Conservation (phyloP, 371 early-diverging fungal genomes). For the Rhizopus arrhizus region DNA sequence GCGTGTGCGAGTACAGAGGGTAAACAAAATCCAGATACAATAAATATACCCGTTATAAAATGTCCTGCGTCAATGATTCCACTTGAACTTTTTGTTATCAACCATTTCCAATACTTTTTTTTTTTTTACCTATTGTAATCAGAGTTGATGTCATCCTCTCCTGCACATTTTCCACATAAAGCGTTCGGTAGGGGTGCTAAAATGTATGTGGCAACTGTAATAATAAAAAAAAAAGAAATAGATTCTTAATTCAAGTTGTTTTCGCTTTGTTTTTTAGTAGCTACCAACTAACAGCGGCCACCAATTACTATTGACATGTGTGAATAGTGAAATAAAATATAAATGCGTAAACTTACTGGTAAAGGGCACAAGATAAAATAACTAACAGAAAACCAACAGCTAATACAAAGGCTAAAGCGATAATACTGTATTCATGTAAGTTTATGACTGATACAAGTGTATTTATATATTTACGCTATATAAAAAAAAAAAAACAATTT, state of each 20-base stretch:
- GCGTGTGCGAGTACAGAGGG: slow-evolving; percentile 79
- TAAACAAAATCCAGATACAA: slow-evolving; percentile 88
- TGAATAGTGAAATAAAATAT: neutral
- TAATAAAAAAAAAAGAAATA: neutral
- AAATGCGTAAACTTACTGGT: slow-evolving; percentile 55
- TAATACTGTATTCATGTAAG: slow-evolving; percentile 53
- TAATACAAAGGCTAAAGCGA: slow-evolving; percentile 82
- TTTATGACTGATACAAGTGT: neutral
- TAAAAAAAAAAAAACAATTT: neutral
- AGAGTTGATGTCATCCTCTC: slow-evolving; percentile 74
- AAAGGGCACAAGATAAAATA: slow-evolving; percentile 92
- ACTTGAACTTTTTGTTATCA: slow-evolving; percentile 22
- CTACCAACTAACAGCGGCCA: slow-evolving; percentile 85
- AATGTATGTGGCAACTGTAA: slow-evolving; percentile 75
- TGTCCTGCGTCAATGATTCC: slow-evolving; percentile 86
- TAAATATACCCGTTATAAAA: slow-evolving; percentile 89
- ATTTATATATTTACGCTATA: slow-evolving; percentile 11
- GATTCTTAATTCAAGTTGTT: slow-evolving; percentile 1
- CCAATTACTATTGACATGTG: slow-evolving; percentile 75
- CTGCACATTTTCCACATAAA: slow-evolving; percentile 74
- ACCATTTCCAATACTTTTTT: slow-evolving; percentile 2
- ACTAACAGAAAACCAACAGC: slow-evolving; percentile 89
- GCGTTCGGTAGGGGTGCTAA: slow-evolving; percentile 92
- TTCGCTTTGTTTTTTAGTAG: neutral
- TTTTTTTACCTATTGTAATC: slow-evolving; percentile 67